These are phyloP conservation scores for Scleroderma citrinum DNA, from an alignment of 768 basidiomycete species.

Conservation along the genomic window DNA sequence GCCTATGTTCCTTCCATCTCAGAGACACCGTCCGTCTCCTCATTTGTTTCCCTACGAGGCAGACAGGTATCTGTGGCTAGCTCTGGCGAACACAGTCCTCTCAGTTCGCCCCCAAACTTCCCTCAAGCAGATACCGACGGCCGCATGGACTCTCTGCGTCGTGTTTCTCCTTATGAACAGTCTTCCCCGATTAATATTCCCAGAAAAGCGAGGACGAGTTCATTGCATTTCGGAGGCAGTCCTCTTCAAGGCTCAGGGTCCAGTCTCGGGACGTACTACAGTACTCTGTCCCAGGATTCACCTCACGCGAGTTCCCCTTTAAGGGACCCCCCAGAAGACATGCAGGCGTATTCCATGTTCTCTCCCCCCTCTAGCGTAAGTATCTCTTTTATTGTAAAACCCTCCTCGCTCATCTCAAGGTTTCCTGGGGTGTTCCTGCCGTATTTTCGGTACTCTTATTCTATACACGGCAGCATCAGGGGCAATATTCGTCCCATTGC, in stretches of 20 bases:
- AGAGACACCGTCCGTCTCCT: not conserved
- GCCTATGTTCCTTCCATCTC: not conserved
- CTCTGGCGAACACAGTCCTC: not conserved
- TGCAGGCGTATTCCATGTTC: not conserved
- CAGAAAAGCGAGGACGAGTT: not conserved
- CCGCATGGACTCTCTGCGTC: not conserved
- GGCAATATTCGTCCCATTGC: not conserved
- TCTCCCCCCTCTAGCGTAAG: not conserved
- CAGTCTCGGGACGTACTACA: not conserved
- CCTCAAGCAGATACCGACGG: not conserved
- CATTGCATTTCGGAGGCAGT: not conserved
- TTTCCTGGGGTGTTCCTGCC: too few species aligned
- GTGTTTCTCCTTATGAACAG: not conserved
- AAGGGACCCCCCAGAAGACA: not conserved
- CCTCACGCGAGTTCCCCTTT: not conserved
- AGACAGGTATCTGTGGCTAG: not conserved
- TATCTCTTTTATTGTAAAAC: not conserved
- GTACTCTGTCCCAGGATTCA: not conserved
- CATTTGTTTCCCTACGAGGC: not conserved
- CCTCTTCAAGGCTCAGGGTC: not conserved
- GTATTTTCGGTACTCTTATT: not conserved
- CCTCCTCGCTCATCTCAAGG: too few species aligned
- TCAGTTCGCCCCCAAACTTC: not conserved
- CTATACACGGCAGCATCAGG: not conserved
- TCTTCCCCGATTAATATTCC: not conserved